A percentile compares a stretch with the other conserved stretches of the same genome.
phyloP scores from a whole-genome alignment of 108 stramenopile species.

The Cyclotella sp. region DNA sequence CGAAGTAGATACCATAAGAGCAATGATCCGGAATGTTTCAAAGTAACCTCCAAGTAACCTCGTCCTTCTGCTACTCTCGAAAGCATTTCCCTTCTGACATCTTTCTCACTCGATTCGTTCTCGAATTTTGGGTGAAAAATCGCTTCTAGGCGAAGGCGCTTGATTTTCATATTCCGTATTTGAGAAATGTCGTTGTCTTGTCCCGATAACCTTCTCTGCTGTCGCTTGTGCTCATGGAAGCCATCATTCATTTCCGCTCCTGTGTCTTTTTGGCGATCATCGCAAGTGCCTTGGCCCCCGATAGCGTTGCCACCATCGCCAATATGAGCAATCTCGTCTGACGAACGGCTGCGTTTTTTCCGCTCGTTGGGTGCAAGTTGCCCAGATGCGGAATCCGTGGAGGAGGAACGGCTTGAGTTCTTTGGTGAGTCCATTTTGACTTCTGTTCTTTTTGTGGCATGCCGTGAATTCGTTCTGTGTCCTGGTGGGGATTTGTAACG shows the following conservation, averaged over 20 bases:
- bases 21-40: slow-evolving; percentile 92
- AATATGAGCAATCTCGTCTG: slow-evolving; percentile 22
- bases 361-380: not conserved
- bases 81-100: slow-evolving; percentile 72
- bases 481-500: too few species aligned
- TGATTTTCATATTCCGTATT: slow-evolving; percentile 20
- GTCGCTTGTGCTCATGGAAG: not conserved
- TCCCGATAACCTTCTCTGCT: not conserved
- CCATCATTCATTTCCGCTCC: not conserved
- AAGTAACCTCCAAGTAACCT: slow-evolving; percentile 83
- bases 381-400: not conserved
- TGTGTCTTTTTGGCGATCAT: slow-evolving; percentile 9
- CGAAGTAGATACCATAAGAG: slow-evolving; percentile 61
- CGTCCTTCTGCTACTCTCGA: slow-evolving; percentile 31
- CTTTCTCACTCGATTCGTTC: slow-evolving; percentile 65
- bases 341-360: slow-evolving; percentile 25
- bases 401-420: not conserved
- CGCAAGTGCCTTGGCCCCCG: not conserved
- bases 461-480: too few species aligned
- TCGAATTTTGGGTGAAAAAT: slow-evolving; percentile 93
- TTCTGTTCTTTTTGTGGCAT: not conserved
- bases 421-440: not conserved
- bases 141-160: slow-evolving; percentile 69
- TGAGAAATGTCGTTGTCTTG: not conserved
- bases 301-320: slow-evolving; percentile 13